Percentiles rank a stretch among this genome's conserved stretches.
These are phyloP conservation scores for Aspergillus latus DNA, from an alignment of 2,329 filamentous ascomycete genomes.

Conservation along the genomic window DNA sequence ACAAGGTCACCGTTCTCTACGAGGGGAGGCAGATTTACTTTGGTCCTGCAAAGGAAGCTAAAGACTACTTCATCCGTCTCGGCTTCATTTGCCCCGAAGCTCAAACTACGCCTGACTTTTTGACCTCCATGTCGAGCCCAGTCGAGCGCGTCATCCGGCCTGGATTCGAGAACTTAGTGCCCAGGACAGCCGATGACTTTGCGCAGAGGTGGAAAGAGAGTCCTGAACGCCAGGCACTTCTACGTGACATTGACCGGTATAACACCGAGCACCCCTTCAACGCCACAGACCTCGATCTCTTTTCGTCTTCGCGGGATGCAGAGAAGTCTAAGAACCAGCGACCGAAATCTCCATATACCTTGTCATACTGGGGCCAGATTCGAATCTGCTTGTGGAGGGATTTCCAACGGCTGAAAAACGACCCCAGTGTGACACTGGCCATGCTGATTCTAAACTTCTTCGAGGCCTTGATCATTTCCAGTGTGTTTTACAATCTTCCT, in stretches of 20 bases:
- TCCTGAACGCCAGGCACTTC: neutral
- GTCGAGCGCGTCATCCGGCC: slow-evolving; percentile 54
- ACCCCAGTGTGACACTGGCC: slow-evolving; percentile 4
- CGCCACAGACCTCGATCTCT: neutral
- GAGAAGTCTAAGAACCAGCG: slow-evolving; percentile 7
- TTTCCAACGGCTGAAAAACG: slow-evolving; percentile 1
- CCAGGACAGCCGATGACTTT: slow-evolving; percentile 68
- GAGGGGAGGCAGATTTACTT: slow-evolving; percentile 39
- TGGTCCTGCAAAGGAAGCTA: slow-evolving; percentile 59
- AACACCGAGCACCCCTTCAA: neutral
- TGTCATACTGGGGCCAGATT: slow-evolving; percentile 8
- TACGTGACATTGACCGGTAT: neutral
- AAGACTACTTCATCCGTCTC: slow-evolving; percentile 57
- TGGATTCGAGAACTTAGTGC: slow-evolving; percentile 56
- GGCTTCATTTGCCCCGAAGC: slow-evolving; percentile 29
- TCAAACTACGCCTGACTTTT: slow-evolving; percentile 15
- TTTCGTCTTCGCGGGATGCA: neutral
- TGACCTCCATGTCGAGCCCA: slow-evolving; percentile 53
- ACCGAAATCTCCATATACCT: neutral
- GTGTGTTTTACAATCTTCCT: slow-evolving; percentile 1
- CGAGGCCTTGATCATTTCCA: slow-evolving; percentile 3
- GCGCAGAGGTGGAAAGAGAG: slow-evolving; percentile 28
- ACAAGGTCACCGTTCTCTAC: slow-evolving; percentile 68
- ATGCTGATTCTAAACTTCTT: slow-evolving; percentile 6
- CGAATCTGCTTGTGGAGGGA: slow-evolving; percentile 2